These are phyloP conservation scores for Cicer arietinum DNA, from an alignment of 306 rosid genomes.

Conservation along the genomic window DNA sequence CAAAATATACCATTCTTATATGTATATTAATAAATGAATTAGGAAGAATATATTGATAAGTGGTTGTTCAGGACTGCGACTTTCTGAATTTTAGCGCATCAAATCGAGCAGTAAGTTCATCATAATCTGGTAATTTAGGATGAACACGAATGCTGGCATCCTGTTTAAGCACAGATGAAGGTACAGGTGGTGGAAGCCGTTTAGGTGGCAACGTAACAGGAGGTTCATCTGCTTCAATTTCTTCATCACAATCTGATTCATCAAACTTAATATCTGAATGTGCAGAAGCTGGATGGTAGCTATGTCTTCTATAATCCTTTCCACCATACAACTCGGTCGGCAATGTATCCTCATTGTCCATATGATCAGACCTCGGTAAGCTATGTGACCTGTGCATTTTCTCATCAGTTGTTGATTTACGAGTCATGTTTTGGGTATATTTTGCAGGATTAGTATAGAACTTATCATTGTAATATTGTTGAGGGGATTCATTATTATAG, in stretches of 20 bases:
- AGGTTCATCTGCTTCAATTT: slow-evolving; percentile 61
- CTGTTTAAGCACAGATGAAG: slow-evolving; percentile 52
- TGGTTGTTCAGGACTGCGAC: slow-evolving; percentile 46
- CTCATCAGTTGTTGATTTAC: slow-evolving; percentile 47
- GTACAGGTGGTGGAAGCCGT: slow-evolving; percentile 64
- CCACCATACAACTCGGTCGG: slow-evolving; percentile 42
- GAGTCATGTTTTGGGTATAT: slow-evolving; percentile 40
- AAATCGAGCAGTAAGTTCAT: slow-evolving; percentile 84
- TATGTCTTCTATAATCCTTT: slow-evolving; percentile 65
- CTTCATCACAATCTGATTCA: slow-evolving; percentile 85
- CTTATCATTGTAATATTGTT: slow-evolving; percentile 39
- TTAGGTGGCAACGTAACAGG: slow-evolving; percentile 56
- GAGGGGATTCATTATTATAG: slow-evolving; percentile 46
- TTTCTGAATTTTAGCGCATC: slow-evolving; percentile 81
- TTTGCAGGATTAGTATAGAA: slow-evolving; percentile 38
- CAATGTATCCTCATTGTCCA: slow-evolving; percentile 45
- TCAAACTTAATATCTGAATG: slow-evolving; percentile 77
- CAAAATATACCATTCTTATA: slow-evolving; percentile 36
- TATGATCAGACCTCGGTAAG: slow-evolving; percentile 55
- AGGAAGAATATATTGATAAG: background rate
- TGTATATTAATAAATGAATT: slow-evolving; percentile 27
- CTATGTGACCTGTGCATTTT: slow-evolving; percentile 52
- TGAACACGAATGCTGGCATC: slow-evolving; percentile 63
- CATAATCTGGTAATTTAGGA: slow-evolving; percentile 91
- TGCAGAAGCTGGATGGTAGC: slow-evolving; percentile 65